Conservation (phyloP, 805 yeast genomes). For the Candida incommunis region DNA sequence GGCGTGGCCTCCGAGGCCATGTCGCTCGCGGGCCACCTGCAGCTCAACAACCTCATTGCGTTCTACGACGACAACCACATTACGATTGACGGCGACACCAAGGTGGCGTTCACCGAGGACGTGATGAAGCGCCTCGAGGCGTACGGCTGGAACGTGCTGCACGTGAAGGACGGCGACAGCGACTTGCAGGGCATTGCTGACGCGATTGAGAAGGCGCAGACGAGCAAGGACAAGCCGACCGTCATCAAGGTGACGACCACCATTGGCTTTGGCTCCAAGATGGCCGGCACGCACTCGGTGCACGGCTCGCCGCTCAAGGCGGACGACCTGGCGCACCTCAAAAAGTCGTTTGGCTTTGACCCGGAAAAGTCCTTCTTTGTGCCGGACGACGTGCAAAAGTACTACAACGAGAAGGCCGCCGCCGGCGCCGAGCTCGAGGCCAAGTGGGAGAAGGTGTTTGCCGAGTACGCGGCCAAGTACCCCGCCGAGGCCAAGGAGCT, state of each 20-base stretch:
- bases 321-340: slow-evolving; percentile 82
- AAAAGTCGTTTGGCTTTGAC: slow-evolving; percentile 74
- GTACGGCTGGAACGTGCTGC: slow-evolving; percentile 84
- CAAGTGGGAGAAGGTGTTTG: slow-evolving; percentile 60
- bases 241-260: slow-evolving; percentile 79
- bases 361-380: slow-evolving; percentile 69
- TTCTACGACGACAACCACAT: slow-evolving; percentile 95
- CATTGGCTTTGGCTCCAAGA: slow-evolving; percentile 85
- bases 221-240: slow-evolving; percentile 70
- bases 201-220: slow-evolving; percentile 75
- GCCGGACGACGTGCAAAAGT: slow-evolving; percentile 69
- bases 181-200: slow-evolving; percentile 56
- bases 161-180: slow-evolving; percentile 68
- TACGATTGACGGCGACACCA: slow-evolving; percentile 89
- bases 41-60: slow-evolving; percentile 84
- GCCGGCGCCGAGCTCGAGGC: slow-evolving; percentile 54
- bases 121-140: slow-evolving; percentile 73
- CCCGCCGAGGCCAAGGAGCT: slow-evolving; percentile 72
- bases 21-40: slow-evolving; percentile 91
- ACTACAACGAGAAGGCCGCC: slow-evolving; percentile 39
- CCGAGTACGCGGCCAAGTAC: slow-evolving; percentile 48
- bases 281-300: slow-evolving; percentile 77
- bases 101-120: slow-evolving; percentile 85
- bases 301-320: slow-evolving; percentile 95
- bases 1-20: slow-evolving; percentile 92